phyloP scores from a whole-genome alignment of 139 green algal genomes.

The Chlorella sp. region DNA sequence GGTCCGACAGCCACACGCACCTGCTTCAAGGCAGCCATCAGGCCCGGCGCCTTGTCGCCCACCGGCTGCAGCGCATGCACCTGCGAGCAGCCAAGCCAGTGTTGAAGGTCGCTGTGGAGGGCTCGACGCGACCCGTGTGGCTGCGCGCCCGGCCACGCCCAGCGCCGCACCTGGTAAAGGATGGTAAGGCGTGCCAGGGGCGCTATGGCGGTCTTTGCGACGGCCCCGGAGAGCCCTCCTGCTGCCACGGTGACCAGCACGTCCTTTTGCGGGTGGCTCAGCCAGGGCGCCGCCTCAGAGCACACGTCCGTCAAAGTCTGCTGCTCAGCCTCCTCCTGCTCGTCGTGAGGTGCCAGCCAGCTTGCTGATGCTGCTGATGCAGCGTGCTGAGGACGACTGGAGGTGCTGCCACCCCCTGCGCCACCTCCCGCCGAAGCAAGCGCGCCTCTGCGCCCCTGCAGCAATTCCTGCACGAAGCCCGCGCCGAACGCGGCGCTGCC shows the following conservation, averaged over 20 bases:
- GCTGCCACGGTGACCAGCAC: conserved; percentile 23
- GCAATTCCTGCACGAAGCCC: conserved; percentile 2
- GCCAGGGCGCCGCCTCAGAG: neutral
- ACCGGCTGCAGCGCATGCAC: conserved; percentile 6
- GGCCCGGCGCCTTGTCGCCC: neutral
- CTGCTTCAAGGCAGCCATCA: conserved; percentile 11
- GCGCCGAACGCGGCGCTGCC: too few species aligned
- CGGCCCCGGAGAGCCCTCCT: conserved; percentile 83
- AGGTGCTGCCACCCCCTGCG: neutral
- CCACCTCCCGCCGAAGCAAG: neutral
- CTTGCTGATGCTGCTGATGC: neutral
- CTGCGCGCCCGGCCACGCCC: too few species aligned
- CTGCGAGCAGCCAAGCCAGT: neutral
- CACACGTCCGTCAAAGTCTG: neutral
- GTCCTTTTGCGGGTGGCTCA: neutral
- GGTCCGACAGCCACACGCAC: neutral
- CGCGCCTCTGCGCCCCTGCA: neutral
- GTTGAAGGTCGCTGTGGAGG: too few species aligned
- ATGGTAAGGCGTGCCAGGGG: conserved; percentile 92
- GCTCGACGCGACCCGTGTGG: too few species aligned
- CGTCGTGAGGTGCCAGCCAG: neutral
- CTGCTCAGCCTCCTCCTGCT: neutral
- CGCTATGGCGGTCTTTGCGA: conserved; percentile 84
- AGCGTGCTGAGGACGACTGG: neutral
- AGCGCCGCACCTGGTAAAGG: conserved; percentile 79